These are phyloP conservation scores for Maudiozyma humilis DNA, from an alignment of 1,139 yeast genomes.

Conservation along the genomic window DNA sequence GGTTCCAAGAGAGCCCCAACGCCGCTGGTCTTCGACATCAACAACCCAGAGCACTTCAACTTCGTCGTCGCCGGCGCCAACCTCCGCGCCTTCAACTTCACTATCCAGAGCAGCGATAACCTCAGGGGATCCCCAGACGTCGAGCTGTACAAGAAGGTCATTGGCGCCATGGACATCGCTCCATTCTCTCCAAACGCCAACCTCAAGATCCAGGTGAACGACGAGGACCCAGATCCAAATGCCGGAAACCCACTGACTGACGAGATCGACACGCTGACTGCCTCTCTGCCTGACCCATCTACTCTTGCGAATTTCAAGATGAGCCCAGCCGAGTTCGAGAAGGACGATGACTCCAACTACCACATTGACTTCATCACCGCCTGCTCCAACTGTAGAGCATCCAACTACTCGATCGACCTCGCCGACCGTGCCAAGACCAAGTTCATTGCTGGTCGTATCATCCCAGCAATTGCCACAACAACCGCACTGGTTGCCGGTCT, in stretches of 20 bases:
- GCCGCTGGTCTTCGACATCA: conserved; percentile 67
- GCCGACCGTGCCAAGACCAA: conserved; percentile 72
- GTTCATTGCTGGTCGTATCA: conserved; percentile 86
- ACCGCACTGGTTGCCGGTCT: conserved; percentile 94
- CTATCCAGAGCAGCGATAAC: conserved; percentile 35
- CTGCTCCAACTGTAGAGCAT: conserved; percentile 91
- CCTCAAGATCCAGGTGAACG: conserved; percentile 77
- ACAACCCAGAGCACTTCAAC: conserved; percentile 68
- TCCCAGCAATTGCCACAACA: conserved; percentile 98
- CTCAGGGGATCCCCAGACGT: conserved; percentile 2
- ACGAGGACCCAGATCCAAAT: conserved; percentile 79
- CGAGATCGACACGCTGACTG: conserved; percentile 51
- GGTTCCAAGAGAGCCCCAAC: conserved; percentile 96
- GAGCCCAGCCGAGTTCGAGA: conserved; percentile 85
- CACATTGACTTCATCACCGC: conserved; percentile 97
- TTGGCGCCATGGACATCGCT: conserved; percentile 49
- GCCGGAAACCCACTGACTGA: conserved; percentile 52
- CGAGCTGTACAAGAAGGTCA: conserved; percentile 39
- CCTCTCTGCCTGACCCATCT: conserved; percentile 80
- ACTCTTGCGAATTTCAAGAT: conserved; percentile 82
- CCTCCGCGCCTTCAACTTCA: conserved; percentile 82
- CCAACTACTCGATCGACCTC: conserved; percentile 76
- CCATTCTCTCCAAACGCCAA: conserved; percentile 69
- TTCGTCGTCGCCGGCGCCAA: conserved; percentile 87
- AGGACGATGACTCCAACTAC: conserved; percentile 93